A percentile compares a stretch with the other conserved stretches of the same genome.
phyloP scores from a whole-genome alignment of 768 basidiomycete species.

The Botryobasidium botryosum region DNA sequence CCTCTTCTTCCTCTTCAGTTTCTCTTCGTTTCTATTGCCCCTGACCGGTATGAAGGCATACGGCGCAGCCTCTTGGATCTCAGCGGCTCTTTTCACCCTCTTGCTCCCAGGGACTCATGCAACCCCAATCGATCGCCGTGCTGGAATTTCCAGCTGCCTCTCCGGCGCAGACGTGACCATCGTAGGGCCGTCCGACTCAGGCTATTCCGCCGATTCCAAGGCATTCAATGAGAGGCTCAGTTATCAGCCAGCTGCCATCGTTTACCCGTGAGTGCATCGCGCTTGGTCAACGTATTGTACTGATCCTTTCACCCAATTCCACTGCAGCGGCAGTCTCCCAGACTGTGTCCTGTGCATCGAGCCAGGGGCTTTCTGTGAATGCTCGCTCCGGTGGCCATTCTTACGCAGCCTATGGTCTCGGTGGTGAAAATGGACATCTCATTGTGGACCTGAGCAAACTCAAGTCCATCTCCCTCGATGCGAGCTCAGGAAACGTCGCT shows the following conservation, averaged over 20 bases:
- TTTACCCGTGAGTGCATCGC: constrained; percentile 11
- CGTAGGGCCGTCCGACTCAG: constrained; percentile 5
- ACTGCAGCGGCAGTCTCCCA: constrained; percentile 3
- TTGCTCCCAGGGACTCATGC: too few species aligned
- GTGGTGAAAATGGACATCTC: constrained; percentile 14
- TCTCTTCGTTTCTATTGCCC: too few species aligned
- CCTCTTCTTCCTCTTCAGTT: too few species aligned
- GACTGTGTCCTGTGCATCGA: constrained; percentile 8
- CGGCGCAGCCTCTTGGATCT: too few species aligned
- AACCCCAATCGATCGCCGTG: too few species aligned
- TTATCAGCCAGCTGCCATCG: constrained; percentile 12
- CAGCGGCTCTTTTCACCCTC: too few species aligned
- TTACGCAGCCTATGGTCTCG: constrained; percentile 16
- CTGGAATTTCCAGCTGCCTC: constrained; percentile 1
- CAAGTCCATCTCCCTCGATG: constrained; percentile 14
- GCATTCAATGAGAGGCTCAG: constrained; percentile 13
- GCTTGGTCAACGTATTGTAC: neutral
- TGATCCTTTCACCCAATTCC: too few species aligned
- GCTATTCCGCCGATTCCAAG: constrained; percentile 4
- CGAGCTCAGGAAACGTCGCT: constrained; percentile 8
- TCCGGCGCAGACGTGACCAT: neutral
- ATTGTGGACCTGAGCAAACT: constrained; percentile 16
- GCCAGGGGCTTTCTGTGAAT: constrained; percentile 6
- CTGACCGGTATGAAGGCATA: too few species aligned
- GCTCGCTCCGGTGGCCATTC: constrained; percentile 14